Evolutionary conservation across 306 rosid genomes (phyloP).

Genomic region (Boehmeria nivea): DNA sequence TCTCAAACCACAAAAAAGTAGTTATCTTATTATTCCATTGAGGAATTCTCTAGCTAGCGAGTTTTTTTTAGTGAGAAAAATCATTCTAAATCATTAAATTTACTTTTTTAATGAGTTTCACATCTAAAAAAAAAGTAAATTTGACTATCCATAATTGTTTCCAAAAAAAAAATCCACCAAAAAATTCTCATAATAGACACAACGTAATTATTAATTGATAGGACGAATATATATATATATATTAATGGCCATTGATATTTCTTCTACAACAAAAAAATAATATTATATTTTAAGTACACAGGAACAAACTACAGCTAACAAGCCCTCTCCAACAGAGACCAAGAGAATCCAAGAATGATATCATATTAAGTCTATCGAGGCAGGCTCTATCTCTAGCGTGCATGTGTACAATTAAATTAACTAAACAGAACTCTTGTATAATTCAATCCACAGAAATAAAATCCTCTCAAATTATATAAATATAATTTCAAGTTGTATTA

Average conservation of each 20-base stretch:
- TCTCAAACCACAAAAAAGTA: too few relatives aligned
- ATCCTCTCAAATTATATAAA: not conserved
- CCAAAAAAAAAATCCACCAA: not conserved
- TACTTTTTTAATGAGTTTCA: too few relatives aligned
- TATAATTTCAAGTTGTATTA: not conserved
- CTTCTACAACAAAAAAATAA: not conserved
- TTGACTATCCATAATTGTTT: too few relatives aligned
- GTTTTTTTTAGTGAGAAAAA: too few relatives aligned
- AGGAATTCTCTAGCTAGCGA: too few relatives aligned
- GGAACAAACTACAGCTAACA: constrained; percentile 22
- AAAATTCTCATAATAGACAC: too few relatives aligned
- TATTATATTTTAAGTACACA: not conserved
- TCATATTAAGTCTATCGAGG: not conserved
- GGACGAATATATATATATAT: not conserved
- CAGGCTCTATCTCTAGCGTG: too few relatives aligned
- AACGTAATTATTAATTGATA: too few relatives aligned
- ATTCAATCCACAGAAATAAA: not conserved
- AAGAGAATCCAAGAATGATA: constrained; percentile 24
- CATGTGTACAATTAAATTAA: not conserved
- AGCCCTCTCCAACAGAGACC: constrained; percentile 17
- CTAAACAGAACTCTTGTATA: not conserved
- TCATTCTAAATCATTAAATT: too few relatives aligned
- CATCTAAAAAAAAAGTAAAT: too few relatives aligned
- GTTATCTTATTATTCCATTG: too few relatives aligned
- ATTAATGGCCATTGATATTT: not conserved